Base-by-base conservation (phyloP, 768 basidiomycete species). In the Termitomyces titanicus region DNA sequence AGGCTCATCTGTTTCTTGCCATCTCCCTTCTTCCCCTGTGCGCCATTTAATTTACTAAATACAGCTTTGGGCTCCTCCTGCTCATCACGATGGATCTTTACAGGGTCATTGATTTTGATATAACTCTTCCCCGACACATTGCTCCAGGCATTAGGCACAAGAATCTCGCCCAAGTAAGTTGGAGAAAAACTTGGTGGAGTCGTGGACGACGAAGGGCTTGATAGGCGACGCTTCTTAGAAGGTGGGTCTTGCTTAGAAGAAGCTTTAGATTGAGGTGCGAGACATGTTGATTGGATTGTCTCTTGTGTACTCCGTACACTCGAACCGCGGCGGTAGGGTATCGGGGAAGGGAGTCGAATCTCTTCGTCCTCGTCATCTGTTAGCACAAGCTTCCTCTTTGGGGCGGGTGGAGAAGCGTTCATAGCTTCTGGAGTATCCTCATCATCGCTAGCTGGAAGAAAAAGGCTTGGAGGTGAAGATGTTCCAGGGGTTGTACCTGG, bases 61-160 rank as follows among this genome's bases (percentile, higher is more conserved):
- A 51, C 65, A 31, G 62, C 42, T 53, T 68, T 67, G 13, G 63
- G 27, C 43, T 74, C 74, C 3, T 77, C 72, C 9, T 68, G 68
- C 35, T 65, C 69, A 43, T 90, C 86, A 42, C 87, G 77, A 61
- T 82, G 79, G 10, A 90, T 72, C 45, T 64, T 62, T 22, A 91
- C 70, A 22, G 75, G 65, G n/a, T 91, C 89, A n/a, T 81, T 80
- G 20, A 71, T 56, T 56, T 83, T 83, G 35, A 89, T 74, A 56
- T 90, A 89, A 3, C 86, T 85, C 61, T 78, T 82, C 1, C 89
- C 89, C 47, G 81, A 86, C 13, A 80, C 86, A 38, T 85, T 91
- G 59, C 87, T 89, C 88, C 88, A 92, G 10, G 88, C 89, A 62
- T 88, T 86, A 20, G 79, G 77, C 22, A 90, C 78, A 10, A 90